Evolutionary conservation across 2,329 filamentous ascomycete species (phyloP), one percentile per base, ranked within the genome.

Genomic region (Beauveria bassiana): DNA sequence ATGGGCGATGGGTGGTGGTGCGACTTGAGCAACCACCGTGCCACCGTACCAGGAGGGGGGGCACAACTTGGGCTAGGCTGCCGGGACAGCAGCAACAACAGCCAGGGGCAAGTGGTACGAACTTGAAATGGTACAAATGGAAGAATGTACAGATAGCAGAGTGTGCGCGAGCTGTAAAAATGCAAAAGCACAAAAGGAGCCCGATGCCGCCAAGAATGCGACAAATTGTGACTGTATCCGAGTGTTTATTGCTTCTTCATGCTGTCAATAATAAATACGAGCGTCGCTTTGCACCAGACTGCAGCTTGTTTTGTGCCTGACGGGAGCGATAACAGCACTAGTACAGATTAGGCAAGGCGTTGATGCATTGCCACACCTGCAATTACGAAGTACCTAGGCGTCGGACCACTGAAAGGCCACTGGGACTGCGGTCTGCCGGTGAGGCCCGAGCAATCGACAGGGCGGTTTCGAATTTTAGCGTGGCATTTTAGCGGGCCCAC

Each of bases 171-270:
- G 46, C 16, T 34, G 24, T 10, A 9, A n/a, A 8, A 22, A 40
- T 40, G 28, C 5, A 16, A 20, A 59, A 28, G 38, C 57, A 38
- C 26, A 45, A 59, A 51, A 31, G 26, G 38, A 52, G 43, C 57
- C 24, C 34, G 46, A 53, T n/a, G 20, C 26, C 24, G 47, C 61
- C 63, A 68, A 66, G 67, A 70, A 70, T 70, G 72, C 61, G 71
- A 70, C 73, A 74, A 74, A 74, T 74, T 74, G 70, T 71, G 68
- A 66, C 68, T 47, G 59, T 51, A 22, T 52, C 24, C 24, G 12
- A 18, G 26, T 46, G 14, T 20, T 57, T 28, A 43, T 28, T 56
- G 26, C 42, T 57, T 40, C 24, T 51, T 24, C 28, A 28, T 26
- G 52, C 52, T 43, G 22, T 24, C 22, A 40, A 42, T 38, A 47